Conservation (phyloP, 371 early-diverging fungal genomes). For the Nematocida sp. region DNA sequence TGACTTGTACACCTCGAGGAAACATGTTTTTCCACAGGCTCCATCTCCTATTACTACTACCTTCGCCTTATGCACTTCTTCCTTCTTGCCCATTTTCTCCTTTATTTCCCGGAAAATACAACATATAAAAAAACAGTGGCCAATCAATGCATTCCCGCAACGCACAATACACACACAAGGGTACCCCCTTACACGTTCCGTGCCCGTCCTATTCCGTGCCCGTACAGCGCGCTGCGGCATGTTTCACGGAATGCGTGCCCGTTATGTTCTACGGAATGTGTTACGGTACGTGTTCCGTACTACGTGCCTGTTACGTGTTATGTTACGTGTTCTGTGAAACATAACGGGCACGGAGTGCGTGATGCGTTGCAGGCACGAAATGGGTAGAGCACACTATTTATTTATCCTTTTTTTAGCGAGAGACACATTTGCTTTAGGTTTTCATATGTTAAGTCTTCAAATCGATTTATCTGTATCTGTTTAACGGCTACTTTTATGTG, state of each 20-base stretch:
- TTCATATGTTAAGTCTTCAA: constrained; percentile 44
- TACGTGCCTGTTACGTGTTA: too few relatives aligned
- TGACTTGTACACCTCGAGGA: constrained; percentile 67
- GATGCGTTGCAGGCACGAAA: neutral
- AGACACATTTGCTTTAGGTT: constrained; percentile 44
- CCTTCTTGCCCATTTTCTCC: constrained; percentile 30
- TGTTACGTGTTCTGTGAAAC: too few relatives aligned
- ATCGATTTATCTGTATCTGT: constrained; percentile 26
- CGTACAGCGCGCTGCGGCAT: too few relatives aligned
- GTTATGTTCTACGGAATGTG: too few relatives aligned
- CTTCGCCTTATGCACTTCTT: constrained; percentile 60
- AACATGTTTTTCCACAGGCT: constrained; percentile 68
- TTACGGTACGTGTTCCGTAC: too few relatives aligned
- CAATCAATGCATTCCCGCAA: too few relatives aligned
- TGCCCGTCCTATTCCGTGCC: too few relatives aligned
- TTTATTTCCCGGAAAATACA: constrained; percentile 1
- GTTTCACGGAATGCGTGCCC: too few relatives aligned
- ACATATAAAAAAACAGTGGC: neutral
- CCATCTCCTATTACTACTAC: constrained; percentile 68
- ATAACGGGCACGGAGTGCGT: too few relatives aligned
- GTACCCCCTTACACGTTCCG: too few relatives aligned
- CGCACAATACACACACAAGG: too few relatives aligned
- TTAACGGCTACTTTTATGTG: constrained; percentile 28
- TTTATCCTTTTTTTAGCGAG: constrained; percentile 6
- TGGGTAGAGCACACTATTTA: neutral